A percentile compares a stretch with the other conserved stretches of the same genome.
phyloP scores from a whole-genome alignment of 768 basidiomycete genomes.

The Russula olivacea region DNA sequence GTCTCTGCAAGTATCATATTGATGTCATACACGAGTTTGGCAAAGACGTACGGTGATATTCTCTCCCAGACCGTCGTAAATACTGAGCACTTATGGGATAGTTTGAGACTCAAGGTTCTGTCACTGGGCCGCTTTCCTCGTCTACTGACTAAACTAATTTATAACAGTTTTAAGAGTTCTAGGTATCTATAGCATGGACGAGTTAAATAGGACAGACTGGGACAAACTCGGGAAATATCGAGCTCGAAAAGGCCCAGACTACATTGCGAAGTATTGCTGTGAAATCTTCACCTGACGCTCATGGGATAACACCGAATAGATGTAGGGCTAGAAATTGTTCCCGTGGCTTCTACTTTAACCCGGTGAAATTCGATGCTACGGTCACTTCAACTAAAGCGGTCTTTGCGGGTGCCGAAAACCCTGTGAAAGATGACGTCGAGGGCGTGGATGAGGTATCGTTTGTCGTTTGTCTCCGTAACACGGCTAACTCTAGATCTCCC shows the following conservation, averaged over 20 bases:
- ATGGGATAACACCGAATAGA: slow-evolving; percentile 6
- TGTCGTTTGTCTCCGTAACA: background rate
- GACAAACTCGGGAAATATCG: slow-evolving; percentile 4
- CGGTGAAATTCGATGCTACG: background rate
- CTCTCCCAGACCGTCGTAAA: background rate
- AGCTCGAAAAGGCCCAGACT: slow-evolving; percentile 1
- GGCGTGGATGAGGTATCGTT: slow-evolving; percentile 15
- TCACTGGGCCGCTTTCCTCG: background rate
- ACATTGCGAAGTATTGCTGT: slow-evolving; percentile 1
- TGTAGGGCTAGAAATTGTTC: slow-evolving; percentile 8
- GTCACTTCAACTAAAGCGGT: background rate
- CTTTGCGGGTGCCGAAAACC: background rate
- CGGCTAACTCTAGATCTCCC: background rate
- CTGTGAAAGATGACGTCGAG: background rate
- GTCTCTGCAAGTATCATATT: slow-evolving; percentile 15
- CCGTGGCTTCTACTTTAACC: slow-evolving; percentile 1
- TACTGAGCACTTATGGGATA: slow-evolving; percentile 1
- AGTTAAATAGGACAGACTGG: slow-evolving; percentile 15
- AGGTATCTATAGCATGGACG: slow-evolving; percentile 11
- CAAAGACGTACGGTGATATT: slow-evolving; percentile 11
- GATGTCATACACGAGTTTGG: slow-evolving; percentile 18
- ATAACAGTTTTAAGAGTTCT: slow-evolving; percentile 6
- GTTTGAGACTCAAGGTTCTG: slow-evolving; percentile 16
- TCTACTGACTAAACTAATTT: background rate
- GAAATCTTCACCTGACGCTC: background rate